Base-by-base conservation (phyloP, 176 grass and related monocot genomes). In the Cenchrus americanus region DNA sequence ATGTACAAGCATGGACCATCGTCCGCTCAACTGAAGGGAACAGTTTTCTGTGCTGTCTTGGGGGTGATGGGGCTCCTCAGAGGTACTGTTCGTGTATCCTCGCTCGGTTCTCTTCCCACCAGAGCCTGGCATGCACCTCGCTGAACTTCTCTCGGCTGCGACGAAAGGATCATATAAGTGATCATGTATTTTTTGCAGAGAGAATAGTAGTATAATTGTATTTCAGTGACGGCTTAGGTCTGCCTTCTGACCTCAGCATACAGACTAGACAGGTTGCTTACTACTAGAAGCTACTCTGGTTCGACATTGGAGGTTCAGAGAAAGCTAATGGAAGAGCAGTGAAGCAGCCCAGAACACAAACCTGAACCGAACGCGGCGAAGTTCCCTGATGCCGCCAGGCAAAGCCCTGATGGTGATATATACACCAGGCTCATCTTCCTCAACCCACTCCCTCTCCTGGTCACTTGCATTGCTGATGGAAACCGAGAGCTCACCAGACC, bases 71-170 rank as follows among this genome's bases (percentile, higher is more conserved):
- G 44, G 11, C 77, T 77, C 77, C 69, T 89, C 77, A 94, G 71
- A 99, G 96, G 88, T 99, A 99, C 23, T 96, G 93, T 76, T 96
- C 89, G 5, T 96, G 96, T 94, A 99, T 96, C 66, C 96, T 94
- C 5, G 89, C 74, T 37, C 93, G 93, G 60, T 99, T 96, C 70
- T 96, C 89, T 46, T 99, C 96, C 96, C 96, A 99, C 96, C 96
- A 99, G 75, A 94, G 58, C 54, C 91, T 92, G 42, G 93, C 96
- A 71, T 96, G 93, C 93, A 91, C 92, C 88, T 99, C 96, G 15
- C 91, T 93, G 62, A 99, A 99, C 47, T 88, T 94, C 86, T 99
- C 96, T 73, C 96, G 96, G 83, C 96, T 99, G 83, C 60, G 90
- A 52, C 12, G 82, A 8, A 86, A 61, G 3, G 4, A 43, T 43